Base-by-base conservation (phyloP, 176 grass and related monocot species). In the Sorghum bicolor region DNA sequence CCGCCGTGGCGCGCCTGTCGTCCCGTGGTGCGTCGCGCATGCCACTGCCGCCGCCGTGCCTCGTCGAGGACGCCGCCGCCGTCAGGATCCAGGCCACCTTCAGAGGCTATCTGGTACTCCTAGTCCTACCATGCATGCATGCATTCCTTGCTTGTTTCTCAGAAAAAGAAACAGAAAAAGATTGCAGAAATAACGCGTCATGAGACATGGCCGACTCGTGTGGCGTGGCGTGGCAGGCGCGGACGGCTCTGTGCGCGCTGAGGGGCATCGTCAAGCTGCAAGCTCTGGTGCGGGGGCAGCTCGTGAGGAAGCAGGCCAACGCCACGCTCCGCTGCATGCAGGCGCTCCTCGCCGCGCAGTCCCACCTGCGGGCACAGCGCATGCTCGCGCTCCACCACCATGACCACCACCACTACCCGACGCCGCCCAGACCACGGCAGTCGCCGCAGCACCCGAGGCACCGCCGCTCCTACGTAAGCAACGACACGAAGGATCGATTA, bases 301-400 rank as follows among this genome's bases (percentile, higher is more conserved):
- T 94, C n/a, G 95, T 97, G 81, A 81, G 95, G 92, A 94, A 91
- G 88, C 95, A 97, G 75, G 90, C 95, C 10, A 87, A 69, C 11
- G 80, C 88, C n/a, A 94, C 95, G 16, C 92, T 97, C 52, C 90
- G 88, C 3, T 91, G 95, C 77, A 94, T 97, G 95, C 86, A 97
- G 75, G 95, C 92, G 43, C 81, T 97, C 5, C 72, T 97, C 10
- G 64, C 74, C 7, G 95, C 90, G 34, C 95, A 92, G 85, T 87
- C 77, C 36, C 80, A 91, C 77, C 88, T 91, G 76, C 90, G 87
- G 34, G 92, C 83, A 2, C 90, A 89, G 76, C 89, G 86, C 48
- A 74, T 92, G 57, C 84, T 84, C 28, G 79, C 81, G 12, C 64
- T 83, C 32, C 90, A 92, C 22, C 88, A 89, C 19, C 60, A 71